Percentiles rank a stretch among this genome's conserved stretches.
These are phyloP conservation scores for Kluyveromyces sp. DNA, from an alignment of 1,139 yeast genomes.

Conservation along the genomic window DNA sequence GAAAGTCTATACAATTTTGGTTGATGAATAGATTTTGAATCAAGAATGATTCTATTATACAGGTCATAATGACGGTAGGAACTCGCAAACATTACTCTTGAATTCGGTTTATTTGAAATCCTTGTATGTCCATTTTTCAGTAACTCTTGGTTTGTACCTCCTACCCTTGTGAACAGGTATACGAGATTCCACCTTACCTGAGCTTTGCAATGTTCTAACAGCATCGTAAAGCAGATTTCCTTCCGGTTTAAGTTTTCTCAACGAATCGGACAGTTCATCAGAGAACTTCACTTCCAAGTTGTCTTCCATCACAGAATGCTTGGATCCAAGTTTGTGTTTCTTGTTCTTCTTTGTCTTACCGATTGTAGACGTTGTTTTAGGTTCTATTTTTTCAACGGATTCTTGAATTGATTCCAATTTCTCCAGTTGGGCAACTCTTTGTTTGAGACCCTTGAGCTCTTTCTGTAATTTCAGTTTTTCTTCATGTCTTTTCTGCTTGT, in stretches of 20 bases:
- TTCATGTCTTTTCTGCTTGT: slow-evolving; percentile 59
- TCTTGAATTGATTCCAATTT: slow-evolving; percentile 47
- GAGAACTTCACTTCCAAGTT: slow-evolving; percentile 82
- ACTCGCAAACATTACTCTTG: no score
- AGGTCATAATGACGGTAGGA: not conserved
- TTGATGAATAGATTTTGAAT: no score
- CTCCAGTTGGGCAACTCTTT: slow-evolving; percentile 50
- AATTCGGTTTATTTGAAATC: slow-evolving; percentile 56
- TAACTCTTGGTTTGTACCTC: slow-evolving; percentile 60
- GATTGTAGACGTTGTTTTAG: slow-evolving; percentile 13
- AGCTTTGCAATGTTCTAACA: slow-evolving; percentile 71
- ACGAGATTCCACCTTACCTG: slow-evolving; percentile 83
- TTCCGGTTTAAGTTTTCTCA: slow-evolving; percentile 82
- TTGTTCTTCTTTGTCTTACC: slow-evolving; percentile 29
- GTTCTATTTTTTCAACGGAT: slow-evolving; percentile 29
- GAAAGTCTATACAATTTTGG: no score
- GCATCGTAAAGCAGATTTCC: slow-evolving; percentile 82
- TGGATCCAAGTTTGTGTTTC: slow-evolving; percentile 40
- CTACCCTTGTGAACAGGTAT: slow-evolving; percentile 62
- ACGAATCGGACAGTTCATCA: slow-evolving; percentile 79
- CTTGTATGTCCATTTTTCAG: slow-evolving; percentile 90
- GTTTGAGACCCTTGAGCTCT: slow-evolving; percentile 52
- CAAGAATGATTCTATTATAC: not conserved
- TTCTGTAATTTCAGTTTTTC: slow-evolving; percentile 49
- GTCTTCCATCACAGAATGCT: slow-evolving; percentile 52